Percentiles rank a stretch among this genome's conserved stretches.
These are phyloP conservation scores for Boletellus sp. DNA, from an alignment of 768 basidiomycete species.

Conservation along the genomic window DNA sequence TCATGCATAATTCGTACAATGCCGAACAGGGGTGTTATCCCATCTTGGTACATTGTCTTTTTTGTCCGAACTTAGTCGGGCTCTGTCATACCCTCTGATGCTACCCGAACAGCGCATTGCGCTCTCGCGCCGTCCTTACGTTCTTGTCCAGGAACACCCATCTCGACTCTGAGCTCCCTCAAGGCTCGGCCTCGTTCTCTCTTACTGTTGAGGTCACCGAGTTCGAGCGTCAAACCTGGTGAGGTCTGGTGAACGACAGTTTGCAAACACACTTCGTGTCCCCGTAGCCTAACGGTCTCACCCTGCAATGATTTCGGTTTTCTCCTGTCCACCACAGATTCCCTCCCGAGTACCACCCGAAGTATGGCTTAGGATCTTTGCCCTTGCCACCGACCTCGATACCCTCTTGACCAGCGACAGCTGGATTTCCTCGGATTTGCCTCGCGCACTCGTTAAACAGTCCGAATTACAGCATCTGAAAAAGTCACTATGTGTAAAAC, in stretches of 20 bases:
- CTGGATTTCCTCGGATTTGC: conserved; percentile 16
- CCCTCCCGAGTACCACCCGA: conserved; percentile 24
- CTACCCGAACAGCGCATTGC: neutral
- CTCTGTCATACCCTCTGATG: too few relatives aligned
- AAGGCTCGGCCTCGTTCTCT: neutral
- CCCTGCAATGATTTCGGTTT: conserved; percentile 11
- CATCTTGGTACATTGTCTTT: too few relatives aligned
- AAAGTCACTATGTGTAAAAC: conserved; percentile 23
- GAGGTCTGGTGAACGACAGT: neutral
- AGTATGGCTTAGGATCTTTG: conserved; percentile 28
- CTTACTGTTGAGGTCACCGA: neutral
- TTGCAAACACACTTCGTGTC: neutral
- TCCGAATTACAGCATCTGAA: conserved; percentile 14
- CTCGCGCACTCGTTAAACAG: conserved; percentile 13
- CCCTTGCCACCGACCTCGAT: conserved; percentile 14
- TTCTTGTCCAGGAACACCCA: neutral
- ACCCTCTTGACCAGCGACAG: conserved; percentile 10
- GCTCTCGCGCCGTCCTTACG: neutral
- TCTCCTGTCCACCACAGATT: neutral
- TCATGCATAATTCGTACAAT: too few relatives aligned
- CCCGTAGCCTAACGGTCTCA: neutral
- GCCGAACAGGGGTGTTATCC: too few relatives aligned
- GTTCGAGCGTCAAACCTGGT: neutral
- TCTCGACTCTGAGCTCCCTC: neutral
- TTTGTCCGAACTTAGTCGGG: too few relatives aligned